Evolutionary conservation across 768 basidiomycete species (phyloP), one percentile per base, ranked within the genome.

Genomic region (Solioccasus polychromus): DNA sequence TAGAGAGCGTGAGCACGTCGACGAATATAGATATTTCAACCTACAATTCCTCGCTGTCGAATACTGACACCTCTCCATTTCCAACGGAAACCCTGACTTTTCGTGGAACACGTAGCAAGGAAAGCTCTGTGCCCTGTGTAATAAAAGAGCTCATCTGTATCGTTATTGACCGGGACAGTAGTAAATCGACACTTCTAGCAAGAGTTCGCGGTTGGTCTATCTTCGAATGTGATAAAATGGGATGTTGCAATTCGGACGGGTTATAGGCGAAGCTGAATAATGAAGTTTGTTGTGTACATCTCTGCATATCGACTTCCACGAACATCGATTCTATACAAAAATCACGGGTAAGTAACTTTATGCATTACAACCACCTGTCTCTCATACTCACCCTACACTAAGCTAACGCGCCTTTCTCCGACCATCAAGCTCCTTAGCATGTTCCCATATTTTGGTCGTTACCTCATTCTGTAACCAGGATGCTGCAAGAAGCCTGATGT

Each of bases 361-460:
- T 35, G 37, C 29, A 34, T 19, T 45, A 11, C 32, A 22, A 30
- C 10, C 9, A 8, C 18, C 28, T 9, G 15, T 32, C 9, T 10
- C 26, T 11, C 22, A 43, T 28, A 34, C 50, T 59, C 31, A 53
- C 55, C 40, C 23, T 35, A 45, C 24, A 29, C 31, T 44, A 35
- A 12, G 14, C 45, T 51, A 51, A 41, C 51, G 50, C 25, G 38
- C 48, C 36, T 40, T 72, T 45, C 80, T 64, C 37, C 68, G 64
- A 24, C 61, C 58, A 52, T 88, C 85, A 36, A 90, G 59, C n/a
- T 53, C 66, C 59, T 84, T 89, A 12, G 79, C 72, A 38, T 67
- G 70, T 47, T 83, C 75, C 88, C 88, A 91, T 22, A 76, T 65
- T 3, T 77, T 73, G 5, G 73, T 61, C 2, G 76, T 79, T 12